phyloP scores from a whole-genome alignment of 768 basidiomycete species.

The Lentinula lateritia region DNA sequence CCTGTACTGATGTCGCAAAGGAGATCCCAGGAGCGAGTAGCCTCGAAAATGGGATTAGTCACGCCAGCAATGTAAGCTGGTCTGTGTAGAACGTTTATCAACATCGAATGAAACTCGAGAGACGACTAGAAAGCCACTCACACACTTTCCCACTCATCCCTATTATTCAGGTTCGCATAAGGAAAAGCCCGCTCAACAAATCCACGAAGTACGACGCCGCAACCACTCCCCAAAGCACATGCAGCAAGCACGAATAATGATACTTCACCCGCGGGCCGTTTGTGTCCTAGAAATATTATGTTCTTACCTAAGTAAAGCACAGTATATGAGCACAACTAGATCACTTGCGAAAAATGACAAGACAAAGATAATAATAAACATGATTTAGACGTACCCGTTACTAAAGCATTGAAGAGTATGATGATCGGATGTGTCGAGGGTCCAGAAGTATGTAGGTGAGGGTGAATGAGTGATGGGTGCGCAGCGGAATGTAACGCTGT shows the following conservation, averaged over 20 bases:
- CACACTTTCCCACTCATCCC: conserved; percentile 89
- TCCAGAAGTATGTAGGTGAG: conserved; percentile 92
- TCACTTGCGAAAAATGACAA: not conserved
- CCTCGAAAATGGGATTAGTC: conserved; percentile 94
- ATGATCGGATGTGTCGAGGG: conserved; percentile 90
- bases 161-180: conserved; percentile 84
- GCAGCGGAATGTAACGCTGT: conserved; percentile 17
- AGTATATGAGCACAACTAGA: not conserved
- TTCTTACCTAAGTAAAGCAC: conserved; percentile 44
- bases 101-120: not conserved
- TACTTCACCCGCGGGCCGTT: conserved; percentile 83
- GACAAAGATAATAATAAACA: not conserved
- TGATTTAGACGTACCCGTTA: conserved; percentile 51
- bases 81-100: conserved; percentile 28
- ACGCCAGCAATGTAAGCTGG: conserved; percentile 96
- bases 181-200: conserved; percentile 93
- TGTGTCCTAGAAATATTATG: conserved; percentile 93
- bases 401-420: conserved; percentile 90
- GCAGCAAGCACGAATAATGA: conserved; percentile 91
- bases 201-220: conserved; percentile 77
- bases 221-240: conserved; percentile 89
- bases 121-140: conserved; percentile 29
- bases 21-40: conserved; percentile 85
- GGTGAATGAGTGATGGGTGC: conserved; percentile 60
- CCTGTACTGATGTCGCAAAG: conserved; percentile 88